These are phyloP conservation scores for Bruguiera parviflora DNA, from an alignment of 345 rosid genomes.

Conservation along the genomic window DNA sequence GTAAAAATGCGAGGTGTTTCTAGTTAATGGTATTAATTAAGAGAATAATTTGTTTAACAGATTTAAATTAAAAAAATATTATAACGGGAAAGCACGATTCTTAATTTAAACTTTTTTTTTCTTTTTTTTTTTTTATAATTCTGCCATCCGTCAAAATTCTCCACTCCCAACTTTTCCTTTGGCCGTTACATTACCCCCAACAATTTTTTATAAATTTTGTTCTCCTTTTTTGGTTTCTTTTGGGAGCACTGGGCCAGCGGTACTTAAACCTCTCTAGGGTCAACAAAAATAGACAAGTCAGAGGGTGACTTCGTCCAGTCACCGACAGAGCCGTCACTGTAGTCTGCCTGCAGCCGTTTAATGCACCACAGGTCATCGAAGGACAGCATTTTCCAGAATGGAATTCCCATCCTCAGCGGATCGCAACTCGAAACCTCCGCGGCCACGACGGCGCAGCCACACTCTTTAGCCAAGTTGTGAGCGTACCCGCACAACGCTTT, in stretches of 20 bases:
- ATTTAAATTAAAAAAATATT: no score
- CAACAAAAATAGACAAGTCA: constrained; percentile 83
- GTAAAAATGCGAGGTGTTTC: no score
- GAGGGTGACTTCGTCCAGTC: constrained; percentile 96
- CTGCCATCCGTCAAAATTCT: background rate
- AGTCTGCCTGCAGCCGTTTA: constrained; percentile 78
- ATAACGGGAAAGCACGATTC: no score
- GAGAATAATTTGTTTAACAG: no score
- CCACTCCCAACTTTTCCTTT: background rate
- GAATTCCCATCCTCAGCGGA: constrained; percentile 65
- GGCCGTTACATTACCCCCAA: background rate
- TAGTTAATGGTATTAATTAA: no score
- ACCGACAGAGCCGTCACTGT: constrained; percentile 65
- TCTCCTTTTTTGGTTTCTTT: background rate
- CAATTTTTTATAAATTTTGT: no score
- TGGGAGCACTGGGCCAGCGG: background rate
- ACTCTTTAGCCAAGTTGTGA: constrained; percentile 71
- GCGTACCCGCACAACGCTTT: constrained; percentile 70
- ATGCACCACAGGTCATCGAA: constrained; percentile 87
- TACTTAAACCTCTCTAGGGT: constrained; percentile 77
- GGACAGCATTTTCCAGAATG: constrained; percentile 79
- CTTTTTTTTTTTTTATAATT: no score
- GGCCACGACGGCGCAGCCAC: constrained; percentile 71
- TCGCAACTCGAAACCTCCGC: constrained; percentile 72
- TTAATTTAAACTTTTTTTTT: no score